These are phyloP conservation scores for Filobasidium floriforme DNA, from an alignment of 768 basidiomycete species.

Conservation along the genomic window DNA sequence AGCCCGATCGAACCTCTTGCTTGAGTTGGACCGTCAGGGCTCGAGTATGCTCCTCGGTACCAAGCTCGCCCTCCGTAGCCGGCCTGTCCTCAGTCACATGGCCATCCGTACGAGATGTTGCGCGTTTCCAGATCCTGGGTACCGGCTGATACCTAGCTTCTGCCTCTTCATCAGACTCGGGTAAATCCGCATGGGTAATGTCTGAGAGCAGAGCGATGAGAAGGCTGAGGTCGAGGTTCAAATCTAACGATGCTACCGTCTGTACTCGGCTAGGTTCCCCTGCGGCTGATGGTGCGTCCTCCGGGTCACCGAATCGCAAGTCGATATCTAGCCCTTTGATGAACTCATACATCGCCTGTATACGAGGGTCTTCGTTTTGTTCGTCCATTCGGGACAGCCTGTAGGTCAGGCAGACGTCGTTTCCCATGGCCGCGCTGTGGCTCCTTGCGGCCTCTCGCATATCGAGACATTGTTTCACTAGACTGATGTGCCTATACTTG, in stretches of 20 bases:
- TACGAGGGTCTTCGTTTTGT: slow-evolving; percentile 51
- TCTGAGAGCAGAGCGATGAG: slow-evolving; percentile 78
- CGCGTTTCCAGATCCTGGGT: slow-evolving; percentile 16
- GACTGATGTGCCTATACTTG: slow-evolving; percentile 54
- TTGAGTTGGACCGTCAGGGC: slow-evolving; percentile 64
- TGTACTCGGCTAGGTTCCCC: not conserved
- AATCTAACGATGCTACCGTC: slow-evolving; percentile 51
- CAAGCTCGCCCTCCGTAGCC: slow-evolving; percentile 19
- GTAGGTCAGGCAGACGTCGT: slow-evolving; percentile 47
- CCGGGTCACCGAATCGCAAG: slow-evolving; percentile 54
- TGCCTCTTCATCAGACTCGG: slow-evolving; percentile 55
- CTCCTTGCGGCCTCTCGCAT: slow-evolving; percentile 60
- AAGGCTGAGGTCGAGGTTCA: slow-evolving; percentile 77
- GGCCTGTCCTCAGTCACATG: not conserved
- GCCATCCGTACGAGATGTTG: not conserved
- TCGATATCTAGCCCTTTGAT: slow-evolving; percentile 60
- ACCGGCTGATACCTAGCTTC: slow-evolving; percentile 57
- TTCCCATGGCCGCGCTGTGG: slow-evolving; percentile 50
- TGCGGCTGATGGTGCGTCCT: not conserved
- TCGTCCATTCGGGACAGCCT: slow-evolving; percentile 59
- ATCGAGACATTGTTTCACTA: slow-evolving; percentile 62
- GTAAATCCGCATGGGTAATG: slow-evolving; percentile 65
- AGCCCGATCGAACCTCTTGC: slow-evolving; percentile 62
- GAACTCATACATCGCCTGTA: slow-evolving; percentile 54
- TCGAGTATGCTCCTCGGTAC: slow-evolving; percentile 54